A percentile compares a stretch with the other conserved stretches of the same genome.
phyloP scores from a whole-genome alignment of 495 filamentous ascomycete species.

The Trichoderma parareesei region DNA sequence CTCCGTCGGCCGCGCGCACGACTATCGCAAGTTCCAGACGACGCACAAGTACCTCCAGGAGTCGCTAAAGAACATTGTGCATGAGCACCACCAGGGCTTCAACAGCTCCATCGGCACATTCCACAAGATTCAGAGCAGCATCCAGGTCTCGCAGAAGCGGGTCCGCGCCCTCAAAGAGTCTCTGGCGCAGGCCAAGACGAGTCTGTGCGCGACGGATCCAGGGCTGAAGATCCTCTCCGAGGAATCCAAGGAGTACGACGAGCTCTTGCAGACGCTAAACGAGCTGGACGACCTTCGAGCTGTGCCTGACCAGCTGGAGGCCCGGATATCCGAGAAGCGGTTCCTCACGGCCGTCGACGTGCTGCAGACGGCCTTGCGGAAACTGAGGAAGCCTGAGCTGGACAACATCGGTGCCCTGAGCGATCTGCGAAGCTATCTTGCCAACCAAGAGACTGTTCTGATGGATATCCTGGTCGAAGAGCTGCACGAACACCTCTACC shows the following conservation, averaged over 20 bases:
- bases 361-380: slow-evolving; percentile 73
- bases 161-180: slow-evolving; percentile 76
- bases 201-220: slow-evolving; percentile 77
- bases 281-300: slow-evolving; percentile 82
- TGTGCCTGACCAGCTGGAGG: slow-evolving; percentile 89
- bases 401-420: slow-evolving; percentile 85
- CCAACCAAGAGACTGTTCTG: slow-evolving; percentile 82
- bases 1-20: slow-evolving; percentile 81
- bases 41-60: slow-evolving; percentile 79
- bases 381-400: slow-evolving; percentile 77
- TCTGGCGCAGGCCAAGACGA: slow-evolving; percentile 70
- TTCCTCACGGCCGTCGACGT: slow-evolving; percentile 90
- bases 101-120: slow-evolving; percentile 98
- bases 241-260: slow-evolving; percentile 84
- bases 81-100: slow-evolving; percentile 98
- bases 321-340: slow-evolving; percentile 88
- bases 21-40: slow-evolving; percentile 72
- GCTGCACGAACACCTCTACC: slow-evolving; percentile 91
- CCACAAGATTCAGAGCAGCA: slow-evolving; percentile 93
- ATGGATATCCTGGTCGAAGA: slow-evolving; percentile 95
- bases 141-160: slow-evolving; percentile 77
- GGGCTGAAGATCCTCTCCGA: slow-evolving; percentile 82
- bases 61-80: slow-evolving; percentile 90
- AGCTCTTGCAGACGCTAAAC: slow-evolving; percentile 73
- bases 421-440: slow-evolving; percentile 79